phyloP scores from a whole-genome alignment of 257 asterid species.

The Ocimum tenuiflorum region DNA sequence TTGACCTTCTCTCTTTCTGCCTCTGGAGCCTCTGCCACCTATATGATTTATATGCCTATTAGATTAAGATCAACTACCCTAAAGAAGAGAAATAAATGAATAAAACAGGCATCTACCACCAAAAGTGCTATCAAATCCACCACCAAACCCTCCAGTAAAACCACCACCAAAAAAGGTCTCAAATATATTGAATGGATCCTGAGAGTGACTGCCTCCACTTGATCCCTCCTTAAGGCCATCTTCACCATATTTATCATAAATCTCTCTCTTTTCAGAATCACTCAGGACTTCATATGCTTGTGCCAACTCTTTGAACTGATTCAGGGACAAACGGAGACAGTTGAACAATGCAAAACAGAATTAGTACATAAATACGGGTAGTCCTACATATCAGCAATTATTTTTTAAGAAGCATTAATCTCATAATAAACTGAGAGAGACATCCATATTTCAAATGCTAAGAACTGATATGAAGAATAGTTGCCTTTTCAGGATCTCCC shows the following conservation, averaged over 20 bases:
- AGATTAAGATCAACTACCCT: background rate
- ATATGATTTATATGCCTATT: background rate
- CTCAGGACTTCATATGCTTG: constrained; percentile 52
- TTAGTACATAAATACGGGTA: too few species aligned
- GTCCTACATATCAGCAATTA: too few species aligned
- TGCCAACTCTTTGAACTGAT: constrained; percentile 50
- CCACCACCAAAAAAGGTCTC: constrained; percentile 43
- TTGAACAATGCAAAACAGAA: background rate
- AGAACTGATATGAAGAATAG: background rate
- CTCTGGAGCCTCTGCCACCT: constrained; percentile 21
- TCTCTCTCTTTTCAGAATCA: constrained; percentile 43
- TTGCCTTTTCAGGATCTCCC: constrained; percentile 54
- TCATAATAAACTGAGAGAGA: background rate
- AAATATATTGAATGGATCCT: constrained; percentile 41
- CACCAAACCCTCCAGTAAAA: constrained; percentile 16
- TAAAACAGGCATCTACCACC: constrained; percentile 22
- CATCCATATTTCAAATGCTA: background rate
- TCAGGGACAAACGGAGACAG: background rate
- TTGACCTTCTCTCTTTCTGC: constrained; percentile 36
- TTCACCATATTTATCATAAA: constrained; percentile 49
- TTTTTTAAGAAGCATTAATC: background rate
- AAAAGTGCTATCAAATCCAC: constrained; percentile 17
- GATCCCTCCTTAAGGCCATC: constrained; percentile 52
- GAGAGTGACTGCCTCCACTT: constrained; percentile 34
- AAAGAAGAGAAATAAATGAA: background rate